Evolutionary conservation across 345 rosid species (phyloP), one percentile per base, ranked within the genome.

Genomic region (Camelina hispida): DNA sequence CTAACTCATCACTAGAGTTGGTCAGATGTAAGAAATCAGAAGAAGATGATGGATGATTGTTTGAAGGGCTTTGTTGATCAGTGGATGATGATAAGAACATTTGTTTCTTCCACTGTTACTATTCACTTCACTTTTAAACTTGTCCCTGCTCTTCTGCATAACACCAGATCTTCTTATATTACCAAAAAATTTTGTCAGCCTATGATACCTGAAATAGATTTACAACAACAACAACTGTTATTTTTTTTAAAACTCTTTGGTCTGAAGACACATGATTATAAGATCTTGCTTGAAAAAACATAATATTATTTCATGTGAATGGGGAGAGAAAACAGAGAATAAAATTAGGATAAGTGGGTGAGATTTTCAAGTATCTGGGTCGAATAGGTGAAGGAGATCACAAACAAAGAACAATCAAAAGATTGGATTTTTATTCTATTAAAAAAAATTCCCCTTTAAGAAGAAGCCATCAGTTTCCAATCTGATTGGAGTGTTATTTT

Each of bases 61-160:
- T 70, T 83, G 88, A 66, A 68, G 78, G 68, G 87, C 84, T 87
- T 87, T 78, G 66, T 87, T 78, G 66, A 88, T 88, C 93, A 91
- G 89, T 91, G 90, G 98, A 89, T 71, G 98, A 89, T 71, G 98
- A 89, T 76, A 84, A 83, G 69, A 73, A 73, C 78, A 72, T 85
- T 84, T 86, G 91, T 64, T 68, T 66, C 75, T 64, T 80, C 75
- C 78, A 59, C 79, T 80, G 82, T 83, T 81, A 69, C 82, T 83
- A 62, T 77, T 84, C 71, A 79, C 64, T 72, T 58, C 37, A 1
- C 51, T 62, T 62, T 42, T 62, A 7, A 23, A 20, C 67, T 62
- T 42, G 51, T 42, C 74, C 83, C 83, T 84, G 80, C 81, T 81
- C 83, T 85, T 86, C 90, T 79, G 91, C 96, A 88, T 88, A 89